Base-by-base conservation (phyloP, 768 basidiomycete genomes). In the Rhodotorula graminis region DNA sequence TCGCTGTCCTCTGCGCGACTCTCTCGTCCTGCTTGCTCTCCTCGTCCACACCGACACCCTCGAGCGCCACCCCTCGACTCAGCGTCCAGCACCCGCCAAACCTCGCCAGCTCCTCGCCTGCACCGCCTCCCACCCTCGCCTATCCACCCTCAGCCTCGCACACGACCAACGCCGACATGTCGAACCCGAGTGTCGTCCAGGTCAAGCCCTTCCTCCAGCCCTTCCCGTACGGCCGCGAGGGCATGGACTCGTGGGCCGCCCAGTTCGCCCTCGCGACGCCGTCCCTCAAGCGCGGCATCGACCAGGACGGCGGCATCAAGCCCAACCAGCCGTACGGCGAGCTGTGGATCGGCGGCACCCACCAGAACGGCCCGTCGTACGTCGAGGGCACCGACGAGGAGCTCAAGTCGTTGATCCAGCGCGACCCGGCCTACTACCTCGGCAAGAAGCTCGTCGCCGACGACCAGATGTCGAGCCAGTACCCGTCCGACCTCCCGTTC, bases 151-250 rank as follows among this genome's bases (percentile, higher is more conserved):
- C 47, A 9, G 46, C 11, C 3, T 33, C 5, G 10, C n/a, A 23
- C 11, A 7, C 29, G 9, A 9, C 37, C 37, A 9, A 4, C 37
- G 37, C 47, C 46, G 12, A 23, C 25, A 52, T 52, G 50, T 12
- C 50, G 25, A 57, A 25, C 59, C 33, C 49, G n/a, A 37, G 42
- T 60, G 65, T 77, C 63, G 65, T 75, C 47, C 73, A 75, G 56
- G 57, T 77, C 46, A 73, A 71, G 63, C 74, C 74, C 9, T 72
- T 65, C 68, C 66, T 77, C 33, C 76, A 77, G 64, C 76, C 76
- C 2, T 77, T 77, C 64, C 76, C 76, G 19, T 77, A 67, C 19
- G 71, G 71, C 16, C 55, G 58, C 11, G 31, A 65, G 4, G 71
- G 71, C 1, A 53, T 56, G 40, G 23, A 61, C 8, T 50, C 46